Conservation (phyloP, 257 asterid species). For the Osmanthus fragrans region DNA sequence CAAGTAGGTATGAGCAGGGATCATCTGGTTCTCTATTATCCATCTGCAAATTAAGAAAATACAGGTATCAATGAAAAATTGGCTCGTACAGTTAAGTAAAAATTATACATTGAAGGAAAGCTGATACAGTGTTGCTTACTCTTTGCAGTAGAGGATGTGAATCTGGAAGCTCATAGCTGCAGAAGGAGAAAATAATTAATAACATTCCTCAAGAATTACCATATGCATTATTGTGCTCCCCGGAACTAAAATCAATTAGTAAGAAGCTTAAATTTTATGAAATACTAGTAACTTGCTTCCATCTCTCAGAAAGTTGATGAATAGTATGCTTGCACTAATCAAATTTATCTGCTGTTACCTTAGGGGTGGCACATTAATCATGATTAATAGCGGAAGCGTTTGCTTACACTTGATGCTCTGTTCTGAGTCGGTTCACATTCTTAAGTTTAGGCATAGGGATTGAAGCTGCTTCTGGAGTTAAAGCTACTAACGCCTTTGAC, state of each 20-base stretch:
- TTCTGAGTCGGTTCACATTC: slow-evolving; percentile 80
- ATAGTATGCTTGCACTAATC: slow-evolving; percentile 8
- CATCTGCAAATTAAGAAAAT: slow-evolving; percentile 54
- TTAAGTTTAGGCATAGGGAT: slow-evolving; percentile 89
- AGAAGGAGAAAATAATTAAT: slow-evolving; percentile 31
- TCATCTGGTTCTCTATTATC: slow-evolving; percentile 92
- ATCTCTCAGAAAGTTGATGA: neutral
- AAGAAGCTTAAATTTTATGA: neutral
- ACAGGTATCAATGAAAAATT: slow-evolving; percentile 17
- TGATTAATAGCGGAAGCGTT: slow-evolving; percentile 13
- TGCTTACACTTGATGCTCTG: slow-evolving; percentile 98
- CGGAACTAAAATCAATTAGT: neutral
- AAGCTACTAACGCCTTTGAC: slow-evolving; percentile 86
- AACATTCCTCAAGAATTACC: slow-evolving; percentile 13
- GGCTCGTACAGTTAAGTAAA: slow-evolving; percentile 16
- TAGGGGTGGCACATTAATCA: slow-evolving; percentile 13
- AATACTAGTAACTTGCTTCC: slow-evolving; percentile 7
- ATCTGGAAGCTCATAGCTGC: slow-evolving; percentile 97
- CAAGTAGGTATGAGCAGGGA: slow-evolving; percentile 89
- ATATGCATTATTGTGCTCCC: slow-evolving; percentile 5
- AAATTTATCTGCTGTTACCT: slow-evolving; percentile 13
- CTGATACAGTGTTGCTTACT: slow-evolving; percentile 50
- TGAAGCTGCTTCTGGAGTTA: slow-evolving; percentile 85
- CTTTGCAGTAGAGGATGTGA: slow-evolving; percentile 80
- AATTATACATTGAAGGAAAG: slow-evolving; percentile 16